Conservation (phyloP, 257 asterid genomes). For the Lycium barbarum region DNA sequence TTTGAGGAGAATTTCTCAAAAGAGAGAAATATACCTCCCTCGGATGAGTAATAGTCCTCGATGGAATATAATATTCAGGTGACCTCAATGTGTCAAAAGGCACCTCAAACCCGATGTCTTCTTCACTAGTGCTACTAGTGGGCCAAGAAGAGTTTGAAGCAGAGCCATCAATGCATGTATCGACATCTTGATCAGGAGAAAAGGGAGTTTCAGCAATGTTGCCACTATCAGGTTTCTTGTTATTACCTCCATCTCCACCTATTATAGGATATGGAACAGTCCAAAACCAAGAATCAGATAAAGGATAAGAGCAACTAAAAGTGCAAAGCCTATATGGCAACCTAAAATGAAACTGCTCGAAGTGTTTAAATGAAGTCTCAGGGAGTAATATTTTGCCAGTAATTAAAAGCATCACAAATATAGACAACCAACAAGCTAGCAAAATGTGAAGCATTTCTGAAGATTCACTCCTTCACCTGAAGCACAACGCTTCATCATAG, state of each 20-base stretch:
- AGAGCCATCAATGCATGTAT: conserved; percentile 32
- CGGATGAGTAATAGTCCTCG: conserved; percentile 30
- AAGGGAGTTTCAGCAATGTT: conserved; percentile 30
- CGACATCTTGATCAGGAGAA: conserved; percentile 31
- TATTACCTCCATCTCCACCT: conserved; percentile 38
- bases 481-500: conserved; percentile 18
- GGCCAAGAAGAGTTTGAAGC: conserved; percentile 42
- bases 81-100: conserved; percentile 40
- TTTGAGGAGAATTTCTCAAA: conserved; percentile 45
- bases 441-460: background rate
- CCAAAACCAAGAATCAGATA: background rate
- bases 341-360: background rate
- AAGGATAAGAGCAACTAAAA: background rate
- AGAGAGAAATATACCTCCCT: conserved; percentile 44
- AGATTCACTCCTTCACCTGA: conserved; percentile 37
- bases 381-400: background rate
- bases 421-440: background rate
- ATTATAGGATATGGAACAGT: background rate
- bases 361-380: background rate
- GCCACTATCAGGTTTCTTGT: conserved; percentile 33
- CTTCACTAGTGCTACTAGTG: conserved; percentile 43
- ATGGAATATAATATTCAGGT: conserved; percentile 36
- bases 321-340: background rate
- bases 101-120: conserved; percentile 35
- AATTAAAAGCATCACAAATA: background rate